Evolutionary conservation across 495 filamentous ascomycete species (phyloP), one percentile per base, ranked within the genome.

Genomic region (Cryomyces antarcticus): DNA sequence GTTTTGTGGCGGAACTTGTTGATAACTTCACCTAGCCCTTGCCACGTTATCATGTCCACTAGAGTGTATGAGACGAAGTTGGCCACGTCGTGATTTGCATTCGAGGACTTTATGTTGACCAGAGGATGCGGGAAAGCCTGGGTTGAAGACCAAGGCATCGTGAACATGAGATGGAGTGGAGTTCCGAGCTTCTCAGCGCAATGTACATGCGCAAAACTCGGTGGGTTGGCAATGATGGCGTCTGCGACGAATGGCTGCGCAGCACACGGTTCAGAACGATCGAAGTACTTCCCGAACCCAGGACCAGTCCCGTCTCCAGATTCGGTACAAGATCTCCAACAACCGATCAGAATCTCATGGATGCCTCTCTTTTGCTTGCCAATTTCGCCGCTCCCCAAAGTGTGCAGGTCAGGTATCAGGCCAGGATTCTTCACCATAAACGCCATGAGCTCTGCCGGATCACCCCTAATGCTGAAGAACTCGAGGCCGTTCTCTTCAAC

Each of bases 391-490:
- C 64, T 72, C 37, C 70, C 69, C 13, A 88, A 59, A 4, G 75
- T 67, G 39, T 76, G 66, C 38, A 86, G 63, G 9, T 72, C 71
- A 0, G 82, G 82, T 59, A 86, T 77, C 43, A 89, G 62, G 1
- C 82, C 78, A 9, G 80, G 78, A 57, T 89, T 83, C 54, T 83
- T 82, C 17, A 86, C 80, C 82, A 87, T 85, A 50, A 81, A 87
- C 3, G 77, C 72, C 82, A 89, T 89, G 27, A 89, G 67, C 51
- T 82, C 74, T 1, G 74, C 66, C 11, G 82, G 82, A 54, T 87
- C 78, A 29, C 82, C 82, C 7, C 82, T 81, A 31, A 87, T 82
- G 38, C 60, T 69, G 60, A 84, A 88, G 57, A 85, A 87, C 53
- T 87, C 82, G 4, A 87, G 60, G 0, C 72, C 76, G 52, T 73